Percentiles rank a stretch among this genome's conserved stretches.
These are phyloP conservation scores for Globisporangium irregulare DNA, from an alignment of 352 stramenopile species.

Conservation along the genomic window DNA sequence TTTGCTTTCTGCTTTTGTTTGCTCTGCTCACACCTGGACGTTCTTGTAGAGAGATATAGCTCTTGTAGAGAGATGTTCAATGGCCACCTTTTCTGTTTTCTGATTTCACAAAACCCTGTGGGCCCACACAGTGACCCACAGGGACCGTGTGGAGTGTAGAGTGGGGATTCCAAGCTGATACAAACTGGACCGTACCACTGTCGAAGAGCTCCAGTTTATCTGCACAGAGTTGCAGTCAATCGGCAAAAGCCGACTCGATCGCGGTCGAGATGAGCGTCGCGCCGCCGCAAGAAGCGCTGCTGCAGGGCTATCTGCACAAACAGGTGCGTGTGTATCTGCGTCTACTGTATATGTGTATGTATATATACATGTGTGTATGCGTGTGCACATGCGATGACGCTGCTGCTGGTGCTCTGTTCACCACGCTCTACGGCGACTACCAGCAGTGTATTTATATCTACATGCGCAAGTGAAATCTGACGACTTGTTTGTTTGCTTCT, in stretches of 20 bases:
- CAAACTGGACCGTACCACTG: neutral
- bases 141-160: neutral
- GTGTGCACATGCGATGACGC: too few species aligned
- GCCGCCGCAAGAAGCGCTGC: slow-evolving; percentile 44
- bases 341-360: neutral
- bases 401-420: neutral
- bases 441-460: neutral
- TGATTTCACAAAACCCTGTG: neutral
- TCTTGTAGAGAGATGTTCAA: neutral
- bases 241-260: slow-evolving; percentile 9
- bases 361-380: neutral
- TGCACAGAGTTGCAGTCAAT: neutral
- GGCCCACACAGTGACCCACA: slow-evolving; percentile 2
- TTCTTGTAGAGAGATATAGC: neutral
- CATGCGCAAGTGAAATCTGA: neutral
- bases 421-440: neutral
- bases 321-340: slow-evolving; percentile 29
- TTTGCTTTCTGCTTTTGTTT: neutral
- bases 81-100: neutral
- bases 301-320: slow-evolving; percentile 87
- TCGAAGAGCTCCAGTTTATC: neutral
- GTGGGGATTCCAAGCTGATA: neutral
- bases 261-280: slow-evolving; percentile 40
- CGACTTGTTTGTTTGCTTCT: neutral
- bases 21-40: too few species aligned